Conservation (phyloP, 768 basidiomycete genomes). For the Asterophora lycoperdoides region DNA sequence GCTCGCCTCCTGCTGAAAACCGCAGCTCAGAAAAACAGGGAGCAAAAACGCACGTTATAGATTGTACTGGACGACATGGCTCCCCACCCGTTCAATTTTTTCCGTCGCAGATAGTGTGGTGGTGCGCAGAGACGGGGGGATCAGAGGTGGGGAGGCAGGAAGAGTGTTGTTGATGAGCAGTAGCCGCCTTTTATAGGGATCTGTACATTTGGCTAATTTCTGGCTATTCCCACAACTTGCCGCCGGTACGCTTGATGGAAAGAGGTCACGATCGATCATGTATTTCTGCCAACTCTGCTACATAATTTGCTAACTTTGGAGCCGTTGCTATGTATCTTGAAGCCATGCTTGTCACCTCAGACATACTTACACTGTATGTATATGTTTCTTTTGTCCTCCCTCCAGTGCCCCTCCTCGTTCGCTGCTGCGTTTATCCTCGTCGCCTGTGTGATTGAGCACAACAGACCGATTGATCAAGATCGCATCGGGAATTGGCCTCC, state of each 20-base stretch:
- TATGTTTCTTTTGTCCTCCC: too few species aligned
- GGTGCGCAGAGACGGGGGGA: slow-evolving; percentile 8
- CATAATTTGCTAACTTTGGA: too few species aligned
- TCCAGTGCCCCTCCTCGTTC: too few species aligned
- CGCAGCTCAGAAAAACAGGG: neutral
- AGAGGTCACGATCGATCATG: neutral
- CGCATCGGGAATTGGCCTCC: slow-evolving; percentile 6
- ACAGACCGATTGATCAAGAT: slow-evolving; percentile 9
- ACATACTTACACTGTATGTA: too few species aligned
- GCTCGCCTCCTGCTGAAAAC: neutral
- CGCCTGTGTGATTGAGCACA: slow-evolving; percentile 7
- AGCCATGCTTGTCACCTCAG: too few species aligned
- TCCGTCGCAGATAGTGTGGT: too few species aligned
- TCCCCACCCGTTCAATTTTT: too few species aligned
- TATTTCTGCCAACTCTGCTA: neutral
- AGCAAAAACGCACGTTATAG: slow-evolving; percentile 32
- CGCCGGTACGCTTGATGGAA: slow-evolving; percentile 21
- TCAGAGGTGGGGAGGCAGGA: slow-evolving; percentile 15
- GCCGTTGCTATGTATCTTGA: too few species aligned
- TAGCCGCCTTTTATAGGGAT: slow-evolving; percentile 23
- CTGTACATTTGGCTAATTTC: too few species aligned
- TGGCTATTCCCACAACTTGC: slow-evolving; percentile 23
- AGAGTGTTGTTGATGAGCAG: slow-evolving; percentile 16
- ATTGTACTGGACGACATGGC: slow-evolving; percentile 29
- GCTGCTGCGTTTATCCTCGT: neutral